These are phyloP conservation scores for Colletotrichum phormii DNA, from an alignment of 2,329 filamentous ascomycete genomes.

Conservation along the genomic window DNA sequence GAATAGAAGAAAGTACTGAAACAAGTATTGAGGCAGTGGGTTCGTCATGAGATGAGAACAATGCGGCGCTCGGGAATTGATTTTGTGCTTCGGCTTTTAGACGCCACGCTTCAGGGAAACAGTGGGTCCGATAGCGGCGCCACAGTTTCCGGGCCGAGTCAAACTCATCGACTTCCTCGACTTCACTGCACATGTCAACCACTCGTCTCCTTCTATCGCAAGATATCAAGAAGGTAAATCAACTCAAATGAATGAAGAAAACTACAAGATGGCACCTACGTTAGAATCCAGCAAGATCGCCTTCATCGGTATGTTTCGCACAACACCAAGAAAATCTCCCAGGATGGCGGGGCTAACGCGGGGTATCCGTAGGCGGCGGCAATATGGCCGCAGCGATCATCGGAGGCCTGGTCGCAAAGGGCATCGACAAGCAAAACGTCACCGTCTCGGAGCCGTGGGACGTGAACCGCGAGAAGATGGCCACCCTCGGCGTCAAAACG, in stretches of 20 bases:
- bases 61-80: background rate
- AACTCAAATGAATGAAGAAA: background rate
- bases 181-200: background rate
- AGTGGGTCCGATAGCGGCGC: background rate
- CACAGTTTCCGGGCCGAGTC: slow-evolving; percentile 11
- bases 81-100: background rate
- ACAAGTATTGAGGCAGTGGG: background rate
- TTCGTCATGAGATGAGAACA: too few relatives aligned
- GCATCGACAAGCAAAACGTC: slow-evolving; percentile 57
- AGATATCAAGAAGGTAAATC: background rate
- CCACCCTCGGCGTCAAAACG: slow-evolving; percentile 56
- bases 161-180: background rate
- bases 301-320: background rate
- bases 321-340: background rate
- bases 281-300: slow-evolving; percentile 16
- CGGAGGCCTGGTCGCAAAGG: slow-evolving; percentile 57
- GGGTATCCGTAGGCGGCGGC: slow-evolving; percentile 52
- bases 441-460: slow-evolving; percentile 64
- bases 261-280: background rate
- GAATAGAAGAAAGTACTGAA: too few relatives aligned
- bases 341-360: slow-evolving; percentile 1
- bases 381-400: slow-evolving; percentile 67
- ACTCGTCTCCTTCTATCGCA: background rate
- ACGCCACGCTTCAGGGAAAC: background rate
- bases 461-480: slow-evolving; percentile 63